Evolutionary conservation across 768 basidiomycete genomes (phyloP), one percentile per base, ranked within the genome.

Genomic region (Leccinum rimulosum): DNA sequence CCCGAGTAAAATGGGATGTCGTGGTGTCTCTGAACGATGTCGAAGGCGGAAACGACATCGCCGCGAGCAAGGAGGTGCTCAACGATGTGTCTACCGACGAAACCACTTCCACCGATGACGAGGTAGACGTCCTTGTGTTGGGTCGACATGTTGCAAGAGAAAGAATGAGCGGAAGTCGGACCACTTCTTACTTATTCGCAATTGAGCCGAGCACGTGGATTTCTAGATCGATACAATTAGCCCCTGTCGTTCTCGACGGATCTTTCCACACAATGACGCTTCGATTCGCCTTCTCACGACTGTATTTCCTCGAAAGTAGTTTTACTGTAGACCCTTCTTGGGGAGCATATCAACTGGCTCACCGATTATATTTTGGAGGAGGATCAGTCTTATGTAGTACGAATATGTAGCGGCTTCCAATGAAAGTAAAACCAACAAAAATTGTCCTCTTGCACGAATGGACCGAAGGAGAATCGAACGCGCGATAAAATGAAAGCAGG

Each of bases 31-130:
- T 97, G 94, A 2, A 95, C 93, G 60, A 97, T 83, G 77, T 98
- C 96, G 70, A 98, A 90, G 4, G 91, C 88, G 0, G 89, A 84
- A 17, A 98, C 93, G 38, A 82, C 75, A 76, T 92, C 91, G 6
- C 85, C 89, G 50, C 95, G 83, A 22, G 84, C 86, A 31, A 90
- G 72, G 55, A 98, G 83, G 55, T 86, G 85, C 65, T 95, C 85
- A 31, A 98, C 94, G 65, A 99, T 92, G 69, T 94, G 90, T 59
- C 93, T 80, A 49, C 96, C 94, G 25, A 96, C 78, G 73, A 96
- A 95, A 25, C 94, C 93, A 67, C 91, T 93, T 57, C 95, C 95
- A 25, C 96, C 96, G 68, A 98, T 89, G 68, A 99, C 94, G 57
- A 96, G 77, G 75, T 92, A 98, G 3, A 85, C 78, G 63, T 96